These are phyloP conservation scores for Lathyrus tuberosus DNA, from an alignment of 306 rosid species.

Conservation along the genomic window DNA sequence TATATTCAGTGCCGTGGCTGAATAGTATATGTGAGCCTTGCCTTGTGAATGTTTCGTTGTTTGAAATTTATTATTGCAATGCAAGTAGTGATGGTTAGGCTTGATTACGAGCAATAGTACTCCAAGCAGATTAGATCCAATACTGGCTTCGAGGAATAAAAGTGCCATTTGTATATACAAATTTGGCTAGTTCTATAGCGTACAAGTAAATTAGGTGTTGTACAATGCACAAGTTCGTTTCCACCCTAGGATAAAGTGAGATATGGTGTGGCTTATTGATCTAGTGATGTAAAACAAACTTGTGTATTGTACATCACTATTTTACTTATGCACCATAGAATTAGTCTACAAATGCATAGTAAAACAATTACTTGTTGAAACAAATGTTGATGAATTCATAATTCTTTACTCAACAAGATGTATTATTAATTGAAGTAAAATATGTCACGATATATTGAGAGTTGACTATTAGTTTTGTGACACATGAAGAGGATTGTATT, in stretches of 20 bases:
- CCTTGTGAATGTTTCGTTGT: background rate
- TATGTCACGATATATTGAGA: background rate
- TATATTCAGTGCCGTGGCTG: background rate
- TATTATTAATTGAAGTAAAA: slow-evolving; percentile 21
- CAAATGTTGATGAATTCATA: background rate
- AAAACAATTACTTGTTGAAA: no score
- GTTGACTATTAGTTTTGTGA: background rate
- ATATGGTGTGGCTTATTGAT: no score
- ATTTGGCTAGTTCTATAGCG: no score
- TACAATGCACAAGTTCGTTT: no score
- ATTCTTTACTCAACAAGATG: background rate
- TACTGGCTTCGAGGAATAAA: slow-evolving; percentile 1
- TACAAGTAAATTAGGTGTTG: no score
- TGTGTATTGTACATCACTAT: no score
- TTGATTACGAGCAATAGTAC: slow-evolving; percentile 18
- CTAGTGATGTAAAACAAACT: no score
- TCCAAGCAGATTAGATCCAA: background rate
- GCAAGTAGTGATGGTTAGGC: slow-evolving; percentile 4
- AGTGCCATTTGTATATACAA: slow-evolving; percentile 5
- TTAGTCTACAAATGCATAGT: background rate
- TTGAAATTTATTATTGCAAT: slow-evolving; percentile 24
- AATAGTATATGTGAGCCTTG: background rate
- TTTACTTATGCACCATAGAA: no score
- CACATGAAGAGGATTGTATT: background rate
- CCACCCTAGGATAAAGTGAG: no score